Conservation (phyloP, 2,329 filamentous ascomycete genomes). For the Nothopassalora personata region DNA sequence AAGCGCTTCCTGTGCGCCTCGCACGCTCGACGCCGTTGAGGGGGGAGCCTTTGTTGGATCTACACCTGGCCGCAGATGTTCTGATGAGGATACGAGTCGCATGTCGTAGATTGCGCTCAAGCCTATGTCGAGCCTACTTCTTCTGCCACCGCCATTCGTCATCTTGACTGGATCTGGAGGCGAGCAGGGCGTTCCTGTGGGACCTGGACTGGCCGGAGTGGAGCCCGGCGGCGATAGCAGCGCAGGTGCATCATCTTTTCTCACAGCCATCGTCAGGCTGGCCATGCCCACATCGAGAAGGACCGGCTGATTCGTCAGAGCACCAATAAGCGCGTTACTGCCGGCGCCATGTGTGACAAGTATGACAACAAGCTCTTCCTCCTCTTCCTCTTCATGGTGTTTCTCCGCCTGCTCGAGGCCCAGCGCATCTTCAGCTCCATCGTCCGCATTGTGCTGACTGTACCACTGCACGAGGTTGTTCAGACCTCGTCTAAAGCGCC, state of each 20-base stretch:
- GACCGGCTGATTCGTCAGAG: constrained; percentile 84
- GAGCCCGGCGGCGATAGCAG: constrained; percentile 2
- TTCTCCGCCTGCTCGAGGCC: constrained; percentile 32
- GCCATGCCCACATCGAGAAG: constrained; percentile 85
- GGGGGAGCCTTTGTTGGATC: constrained; percentile 33
- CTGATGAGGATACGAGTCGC: constrained; percentile 66
- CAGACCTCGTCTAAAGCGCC: constrained; percentile 74
- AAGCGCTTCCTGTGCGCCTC: constrained; percentile 16
- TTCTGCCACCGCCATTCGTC: constrained; percentile 29
- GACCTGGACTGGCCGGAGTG: background rate
- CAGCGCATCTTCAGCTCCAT: constrained; percentile 31
- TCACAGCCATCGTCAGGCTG: constrained; percentile 81
- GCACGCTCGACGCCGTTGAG: constrained; percentile 12
- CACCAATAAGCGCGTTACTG: constrained; percentile 90
- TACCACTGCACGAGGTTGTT: constrained; percentile 83
- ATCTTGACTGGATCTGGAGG: constrained; percentile 20
- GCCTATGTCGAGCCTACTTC: constrained; percentile 40
- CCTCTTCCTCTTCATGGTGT: constrained; percentile 47
- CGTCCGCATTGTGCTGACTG: constrained; percentile 38
- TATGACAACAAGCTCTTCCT: constrained; percentile 72
- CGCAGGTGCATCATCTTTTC: constrained; percentile 42
- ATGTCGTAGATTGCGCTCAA: constrained; percentile 64
- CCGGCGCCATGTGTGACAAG: constrained; percentile 92
- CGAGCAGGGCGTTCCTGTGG: constrained; percentile 4
- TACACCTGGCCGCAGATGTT: constrained; percentile 58